Base-by-base conservation (phyloP, 257 asterid genomes). In the Gardenia jasminoides region DNA sequence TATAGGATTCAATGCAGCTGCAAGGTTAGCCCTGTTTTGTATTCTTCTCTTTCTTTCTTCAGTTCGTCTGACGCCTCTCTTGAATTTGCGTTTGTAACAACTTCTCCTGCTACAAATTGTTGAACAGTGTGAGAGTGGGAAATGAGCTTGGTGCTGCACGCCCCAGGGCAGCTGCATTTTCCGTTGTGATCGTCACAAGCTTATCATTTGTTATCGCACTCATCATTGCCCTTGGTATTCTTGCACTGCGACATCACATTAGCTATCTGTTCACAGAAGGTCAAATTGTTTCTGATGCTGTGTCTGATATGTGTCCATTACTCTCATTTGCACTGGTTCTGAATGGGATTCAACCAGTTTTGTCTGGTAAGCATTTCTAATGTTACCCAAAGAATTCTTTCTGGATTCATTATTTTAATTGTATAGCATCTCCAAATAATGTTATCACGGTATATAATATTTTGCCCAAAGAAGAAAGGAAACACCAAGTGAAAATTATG, bases 131-230 rank as follows among this genome's bases (percentile, higher is more conserved):
- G 67, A 81, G 96, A 77, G 93, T 92, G 66, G 87, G 96, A 82
- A 92, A 92, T 59, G 97, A 92, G 79, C 92, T 92, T 2, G 97
- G 97, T 2, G 95, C 95, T 0, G 87, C 91, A 36, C 93, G 90
- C 81, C 96, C 97, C 44, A 92, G 81, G 82, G 91, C 96, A 24
- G 97, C 96, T 17, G 92, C 92, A 17, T 89, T 92, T 46, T 84
- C 88, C 26, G 92, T 90, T 75, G 58, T 87, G 41, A 83, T 92
- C 43, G 83, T 89, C 33, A 90, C 93, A 0, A 67, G 70, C 4
- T 76, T 85, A 2, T 87, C 92, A 1, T 77, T 83, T 68, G 22
- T 87, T 1, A 15, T 92, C 13, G 72, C 92, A 0, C 28, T 81
- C 47, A 8, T 85, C 22, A 81, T 84, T 6, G 88, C 90, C 6